Evolutionary conservation across 1,284 basidiomycete species (phyloP), one percentile per base, ranked within the genome.

Genomic region (Chalciporus sp.): DNA sequence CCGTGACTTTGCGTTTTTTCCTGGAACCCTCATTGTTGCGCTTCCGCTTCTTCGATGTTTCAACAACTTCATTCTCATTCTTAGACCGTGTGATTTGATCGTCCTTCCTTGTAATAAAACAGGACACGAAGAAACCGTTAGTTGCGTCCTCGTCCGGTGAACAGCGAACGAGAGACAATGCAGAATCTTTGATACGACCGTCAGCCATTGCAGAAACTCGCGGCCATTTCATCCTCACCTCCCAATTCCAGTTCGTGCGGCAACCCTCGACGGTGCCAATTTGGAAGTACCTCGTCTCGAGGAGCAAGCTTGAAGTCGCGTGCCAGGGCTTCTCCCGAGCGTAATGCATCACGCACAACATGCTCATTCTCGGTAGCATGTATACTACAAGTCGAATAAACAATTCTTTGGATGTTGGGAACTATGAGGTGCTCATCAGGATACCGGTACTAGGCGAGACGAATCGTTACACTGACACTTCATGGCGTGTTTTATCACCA

Each of bases 331-430:
- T 93, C 89, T 14, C 83, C 78, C 20, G 87, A 88, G 47, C 75
- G 75, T 33, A 98, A 77, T 1, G 88, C 88, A 50, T 81, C 76
- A n/a, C 83, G 75, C 2, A 93, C 87, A 31, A 94, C 91, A 17
- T 79, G 76, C 62, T 99, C 97, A 72, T 99, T 96, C 69, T 99
- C 97, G 47, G 83, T 82, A 7, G 88, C 82, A 70, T 99, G 90
- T 44, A 98, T 79, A 56, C 94, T 96, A 72, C 96, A 98, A 11
- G 96, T 99, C 19, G 95, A 98, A 73, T 99, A 99, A 16, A 95
- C 94, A 55, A 98, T 91, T 60, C 84, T 86, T 49, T 78, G 81
- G 64, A 93, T 91, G 77, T 67, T 68, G 10, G 81, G 80, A 64
- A 85, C 83, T 85, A 48, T 31, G 41, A 42, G 41, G 10, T 33